Percentiles rank a stretch among this genome's conserved stretches.
These are phyloP conservation scores for Incumbomyces delicatus DNA, from an alignment of 2,329 filamentous ascomycete genomes.

Conservation along the genomic window DNA sequence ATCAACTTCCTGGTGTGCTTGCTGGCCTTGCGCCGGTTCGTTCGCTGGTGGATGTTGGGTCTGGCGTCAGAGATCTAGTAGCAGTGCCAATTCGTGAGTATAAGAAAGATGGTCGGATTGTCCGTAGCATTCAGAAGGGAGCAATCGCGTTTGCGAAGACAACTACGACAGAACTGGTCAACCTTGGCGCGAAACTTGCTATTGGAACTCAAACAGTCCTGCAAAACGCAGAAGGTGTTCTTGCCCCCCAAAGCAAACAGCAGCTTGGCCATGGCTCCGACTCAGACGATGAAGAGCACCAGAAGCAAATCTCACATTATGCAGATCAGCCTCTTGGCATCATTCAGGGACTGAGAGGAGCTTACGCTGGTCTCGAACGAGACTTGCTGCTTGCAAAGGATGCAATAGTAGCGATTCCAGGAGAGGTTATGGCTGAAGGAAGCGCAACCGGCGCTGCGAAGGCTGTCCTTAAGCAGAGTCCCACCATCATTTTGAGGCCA, in stretches of 20 bases:
- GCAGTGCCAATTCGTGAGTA: constrained; percentile 89
- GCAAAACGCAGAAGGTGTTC: constrained; percentile 74
- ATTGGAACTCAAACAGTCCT: constrained; percentile 92
- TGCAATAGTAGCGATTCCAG: constrained; percentile 88
- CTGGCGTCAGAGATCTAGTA: constrained; percentile 74
- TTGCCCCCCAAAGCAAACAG: constrained; percentile 41
- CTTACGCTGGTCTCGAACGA: constrained; percentile 70
- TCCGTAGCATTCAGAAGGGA: constrained; percentile 86
- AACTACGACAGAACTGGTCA: constrained; percentile 88
- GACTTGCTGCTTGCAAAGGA: constrained; percentile 81
- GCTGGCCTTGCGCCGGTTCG: constrained; percentile 84
- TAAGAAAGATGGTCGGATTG: constrained; percentile 81
- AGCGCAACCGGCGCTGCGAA: constrained; percentile 70
- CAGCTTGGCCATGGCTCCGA: constrained; percentile 29
- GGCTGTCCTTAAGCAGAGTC: constrained; percentile 69
- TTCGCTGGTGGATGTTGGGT: constrained; percentile 81
- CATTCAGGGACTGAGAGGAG: constrained; percentile 72
- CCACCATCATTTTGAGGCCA: constrained; percentile 85
- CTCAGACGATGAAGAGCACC: constrained; percentile 59
- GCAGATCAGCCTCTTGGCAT: constrained; percentile 89
- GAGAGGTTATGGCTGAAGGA: constrained; percentile 77
- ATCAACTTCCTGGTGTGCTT: constrained; percentile 80
- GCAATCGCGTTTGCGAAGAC: constrained; percentile 83
- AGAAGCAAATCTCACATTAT: constrained; percentile 77
- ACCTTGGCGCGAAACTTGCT: constrained; percentile 84